These are phyloP conservation scores for Austroboletus eburneus DNA, from an alignment of 768 basidiomycete genomes.

Conservation along the genomic window DNA sequence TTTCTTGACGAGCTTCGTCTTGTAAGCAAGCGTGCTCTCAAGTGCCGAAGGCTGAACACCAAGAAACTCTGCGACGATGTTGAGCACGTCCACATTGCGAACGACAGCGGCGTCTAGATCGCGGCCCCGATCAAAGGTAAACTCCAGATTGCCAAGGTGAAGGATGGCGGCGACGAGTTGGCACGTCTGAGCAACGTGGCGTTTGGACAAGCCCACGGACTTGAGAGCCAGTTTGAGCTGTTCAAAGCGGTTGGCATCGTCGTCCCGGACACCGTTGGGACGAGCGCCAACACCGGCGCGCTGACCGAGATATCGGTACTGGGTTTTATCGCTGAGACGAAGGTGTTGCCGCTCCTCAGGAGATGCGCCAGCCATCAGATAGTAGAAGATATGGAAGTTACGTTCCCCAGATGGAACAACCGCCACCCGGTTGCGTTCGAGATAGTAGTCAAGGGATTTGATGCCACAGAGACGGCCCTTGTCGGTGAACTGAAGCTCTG, in stretches of 20 bases:
- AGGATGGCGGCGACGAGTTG: conserved; percentile 94
- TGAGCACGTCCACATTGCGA: conserved; percentile 76
- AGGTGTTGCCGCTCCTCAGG: conserved; percentile 87
- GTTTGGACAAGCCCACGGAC: conserved; percentile 87
- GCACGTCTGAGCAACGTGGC: conserved; percentile 92
- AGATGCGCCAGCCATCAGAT: conserved; percentile 87
- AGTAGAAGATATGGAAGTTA: conserved; percentile 98
- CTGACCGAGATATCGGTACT: conserved; percentile 85
- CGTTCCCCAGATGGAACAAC: conserved; percentile 86
- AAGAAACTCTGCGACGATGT: conserved; percentile 85
- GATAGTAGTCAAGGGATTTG: conserved; percentile 95
- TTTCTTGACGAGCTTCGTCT: conserved; percentile 89
- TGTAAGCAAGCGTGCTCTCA: conserved; percentile 82
- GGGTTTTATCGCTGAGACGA: conserved; percentile 72
- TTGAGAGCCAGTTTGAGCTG: conserved; percentile 95
- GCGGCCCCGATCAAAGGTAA: conserved; percentile 72
- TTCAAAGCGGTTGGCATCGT: conserved; percentile 86
- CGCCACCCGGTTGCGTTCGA: conserved; percentile 88
- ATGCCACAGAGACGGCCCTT: conserved; percentile 83
- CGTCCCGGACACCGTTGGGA: conserved; percentile 53
- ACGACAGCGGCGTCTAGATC: conserved; percentile 95
- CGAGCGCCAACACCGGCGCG: conserved; percentile 44
- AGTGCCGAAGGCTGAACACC: conserved; percentile 72
- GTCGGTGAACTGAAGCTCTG: conserved; percentile 94
- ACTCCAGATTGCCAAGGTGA: conserved; percentile 94